Evolutionary conservation across 2,329 filamentous ascomycete genomes (phyloP), one percentile per base, ranked within the genome.

Genomic region (Talaromyces sp.): DNA sequence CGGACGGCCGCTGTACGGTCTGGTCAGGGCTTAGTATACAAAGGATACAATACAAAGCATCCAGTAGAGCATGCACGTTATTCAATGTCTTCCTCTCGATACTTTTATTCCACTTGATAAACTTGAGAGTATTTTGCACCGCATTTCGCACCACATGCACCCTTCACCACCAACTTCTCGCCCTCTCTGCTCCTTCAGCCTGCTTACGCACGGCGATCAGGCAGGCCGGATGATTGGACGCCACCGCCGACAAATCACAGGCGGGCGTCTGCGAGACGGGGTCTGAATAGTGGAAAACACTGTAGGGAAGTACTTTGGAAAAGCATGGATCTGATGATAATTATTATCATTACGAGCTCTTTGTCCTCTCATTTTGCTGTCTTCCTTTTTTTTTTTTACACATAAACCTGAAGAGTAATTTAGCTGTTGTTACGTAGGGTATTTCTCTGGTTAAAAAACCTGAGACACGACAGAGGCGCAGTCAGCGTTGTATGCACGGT

Each of bases 161-260:
- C 10, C n/a, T 12, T 46, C 10, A 11, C 21, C 43, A 24, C 12
- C 43, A 24, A 24, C 48, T 26, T 52, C 24, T 29, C 27, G 27
- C 48, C 24, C 48, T 26, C 48, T 29, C 43, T n/a, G 11, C 48
- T 29, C 24, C 48, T 29, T 19, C 48, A 52, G 27, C 48, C 14
- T 29, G 48, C 48, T 52, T 52, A 52, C 48, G 48, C 48, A 52
- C 48, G 48, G 48, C 27, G 26, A 26, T 26, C 48, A 17, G 27
- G 48, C 48, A 10, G 17, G 26, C 26, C 43, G 17, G 10, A 29
- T 52, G 48, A 52, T 52, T 52, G 56, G 59, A 50, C 55, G 56
- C 54, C 35, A 17, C 21, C 12, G 19, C 38, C 55, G 32, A 55
- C 59, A 61, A 61, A 61, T 61, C 55, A 56, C 55, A 38, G n/a